These are phyloP conservation scores for Jimgerdemannia flammicorona DNA, from an alignment of 192 early-diverging fungal genomes.

Conservation along the genomic window DNA sequence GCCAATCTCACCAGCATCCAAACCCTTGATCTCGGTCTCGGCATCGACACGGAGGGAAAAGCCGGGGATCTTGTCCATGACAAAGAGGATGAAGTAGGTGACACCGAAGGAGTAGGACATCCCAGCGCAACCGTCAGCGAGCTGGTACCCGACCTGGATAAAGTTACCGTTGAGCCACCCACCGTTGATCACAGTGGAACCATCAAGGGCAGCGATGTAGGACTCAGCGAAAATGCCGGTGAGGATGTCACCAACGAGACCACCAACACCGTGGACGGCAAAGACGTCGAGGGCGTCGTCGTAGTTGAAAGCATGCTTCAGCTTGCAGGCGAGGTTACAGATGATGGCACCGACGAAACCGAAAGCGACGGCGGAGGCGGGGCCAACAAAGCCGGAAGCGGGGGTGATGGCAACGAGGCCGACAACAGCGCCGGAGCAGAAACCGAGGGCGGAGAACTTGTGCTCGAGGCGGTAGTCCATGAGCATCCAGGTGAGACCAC, in stretches of 20 bases:
- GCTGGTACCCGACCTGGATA: slow-evolving; percentile 75
- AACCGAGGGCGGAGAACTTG: slow-evolving; percentile 75
- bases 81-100: slow-evolving; percentile 65
- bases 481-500: slow-evolving; percentile 68
- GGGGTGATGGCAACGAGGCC: slow-evolving; percentile 90
- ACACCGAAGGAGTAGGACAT: slow-evolving; percentile 75
- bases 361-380: slow-evolving; percentile 71
- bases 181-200: slow-evolving; percentile 48
- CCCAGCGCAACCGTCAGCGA: slow-evolving; percentile 66
- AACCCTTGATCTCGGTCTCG: slow-evolving; percentile 67
- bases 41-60: slow-evolving; percentile 64
- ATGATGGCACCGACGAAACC: slow-evolving; percentile 62
- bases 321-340: slow-evolving; percentile 60
- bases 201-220: slow-evolving; percentile 56
- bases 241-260: slow-evolving; percentile 69
- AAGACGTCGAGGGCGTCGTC: slow-evolving; percentile 85
- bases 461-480: slow-evolving; percentile 66
- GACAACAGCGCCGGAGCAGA: slow-evolving; percentile 87
- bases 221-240: slow-evolving; percentile 87
- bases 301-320: slow-evolving; percentile 64
- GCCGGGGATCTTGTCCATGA: slow-evolving; percentile 47
- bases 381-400: slow-evolving; percentile 71
- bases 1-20: slow-evolving; percentile 84
- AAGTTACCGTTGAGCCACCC: slow-evolving; percentile 82
- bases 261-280: slow-evolving; percentile 22